These are phyloP conservation scores for Aureobasidium sp. DNA, from an alignment of 2,329 filamentous ascomycete genomes.

Conservation along the genomic window DNA sequence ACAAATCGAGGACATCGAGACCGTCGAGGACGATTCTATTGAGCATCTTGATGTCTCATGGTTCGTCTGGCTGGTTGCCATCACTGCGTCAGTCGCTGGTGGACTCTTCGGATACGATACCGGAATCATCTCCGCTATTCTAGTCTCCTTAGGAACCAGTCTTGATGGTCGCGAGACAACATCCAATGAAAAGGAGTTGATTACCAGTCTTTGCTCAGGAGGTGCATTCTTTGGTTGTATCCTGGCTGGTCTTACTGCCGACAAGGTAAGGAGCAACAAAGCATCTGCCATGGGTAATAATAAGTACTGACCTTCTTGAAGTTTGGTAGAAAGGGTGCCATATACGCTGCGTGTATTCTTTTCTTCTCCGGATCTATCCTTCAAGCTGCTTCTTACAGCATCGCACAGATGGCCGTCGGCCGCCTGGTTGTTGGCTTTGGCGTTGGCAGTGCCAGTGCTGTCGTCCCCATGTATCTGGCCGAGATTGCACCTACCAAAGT, in stretches of 20 bases:
- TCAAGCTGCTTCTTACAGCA: conserved; percentile 23
- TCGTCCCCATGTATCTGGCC: conserved; percentile 37
- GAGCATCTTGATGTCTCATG: too few species aligned
- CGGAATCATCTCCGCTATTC: conserved; percentile 27
- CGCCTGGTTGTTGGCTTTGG: conserved; percentile 45
- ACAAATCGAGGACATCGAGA: too few species aligned
- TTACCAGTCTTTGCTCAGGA: conserved; percentile 34
- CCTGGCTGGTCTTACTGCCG: conserved; percentile 32
- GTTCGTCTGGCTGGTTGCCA: conserved; percentile 24
- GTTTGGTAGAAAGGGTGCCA: conserved; percentile 35
- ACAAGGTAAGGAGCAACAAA: conserved; percentile 18
- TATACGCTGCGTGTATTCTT: conserved; percentile 37
- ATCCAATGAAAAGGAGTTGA: conserved; percentile 32
- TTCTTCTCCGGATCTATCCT: conserved; percentile 35
- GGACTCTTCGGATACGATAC: conserved; percentile 41
- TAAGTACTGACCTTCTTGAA: neutral
- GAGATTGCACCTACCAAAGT: conserved; percentile 66
- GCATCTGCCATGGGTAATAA: too few species aligned
- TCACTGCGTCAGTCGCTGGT: conserved; percentile 32
- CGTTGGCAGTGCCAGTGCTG: conserved; percentile 35
- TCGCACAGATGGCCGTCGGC: conserved; percentile 41
- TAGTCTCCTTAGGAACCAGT: conserved; percentile 32
- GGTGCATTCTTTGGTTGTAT: conserved; percentile 34
- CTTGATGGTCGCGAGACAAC: conserved; percentile 19
- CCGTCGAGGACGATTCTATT: too few species aligned